Conservation (phyloP, 495 filamentous ascomycete genomes). For the Aspergillus panamensis region DNA sequence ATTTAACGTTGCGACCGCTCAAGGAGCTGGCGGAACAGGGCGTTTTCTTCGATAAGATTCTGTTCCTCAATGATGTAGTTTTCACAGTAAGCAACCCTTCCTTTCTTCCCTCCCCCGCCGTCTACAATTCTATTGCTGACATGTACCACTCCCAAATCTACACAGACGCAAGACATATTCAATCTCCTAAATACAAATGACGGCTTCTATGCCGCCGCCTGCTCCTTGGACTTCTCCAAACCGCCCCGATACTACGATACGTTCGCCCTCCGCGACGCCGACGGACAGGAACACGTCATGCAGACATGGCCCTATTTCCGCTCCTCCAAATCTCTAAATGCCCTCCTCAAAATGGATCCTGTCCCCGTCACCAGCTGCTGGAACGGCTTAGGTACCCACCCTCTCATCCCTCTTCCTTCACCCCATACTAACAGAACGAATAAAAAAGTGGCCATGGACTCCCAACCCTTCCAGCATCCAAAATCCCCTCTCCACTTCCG, state of each 20-base stretch:
- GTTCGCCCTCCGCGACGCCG: conserved; percentile 72
- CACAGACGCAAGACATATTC: conserved; percentile 57
- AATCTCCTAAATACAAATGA: conserved; percentile 68
- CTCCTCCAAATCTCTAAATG: conserved; percentile 53
- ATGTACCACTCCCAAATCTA: background rate
- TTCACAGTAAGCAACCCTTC: conserved; percentile 52
- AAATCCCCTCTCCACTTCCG: conserved; percentile 57
- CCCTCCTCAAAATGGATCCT: conserved; percentile 51
- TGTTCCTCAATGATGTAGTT: conserved; percentile 75
- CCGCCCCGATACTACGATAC: conserved; percentile 76
- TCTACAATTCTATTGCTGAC: background rate
- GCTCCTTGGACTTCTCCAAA: conserved; percentile 71
- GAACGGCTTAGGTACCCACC: conserved; percentile 65
- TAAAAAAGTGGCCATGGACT: conserved; percentile 48
- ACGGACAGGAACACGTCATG: conserved; percentile 58
- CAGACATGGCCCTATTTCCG: conserved; percentile 79
- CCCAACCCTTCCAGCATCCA: conserved; percentile 52
- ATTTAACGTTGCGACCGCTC: conserved; percentile 50
- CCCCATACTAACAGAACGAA: background rate
- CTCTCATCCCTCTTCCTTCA: background rate
- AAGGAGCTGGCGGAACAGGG: conserved; percentile 41
- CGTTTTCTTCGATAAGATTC: conserved; percentile 60
- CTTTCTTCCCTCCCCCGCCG: background rate
- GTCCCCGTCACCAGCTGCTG: conserved; percentile 76
- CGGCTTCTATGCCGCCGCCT: conserved; percentile 75